Evolutionary conservation across 2,329 filamentous ascomycete genomes (phyloP).

Genomic region (Calonectria crousiana): DNA sequence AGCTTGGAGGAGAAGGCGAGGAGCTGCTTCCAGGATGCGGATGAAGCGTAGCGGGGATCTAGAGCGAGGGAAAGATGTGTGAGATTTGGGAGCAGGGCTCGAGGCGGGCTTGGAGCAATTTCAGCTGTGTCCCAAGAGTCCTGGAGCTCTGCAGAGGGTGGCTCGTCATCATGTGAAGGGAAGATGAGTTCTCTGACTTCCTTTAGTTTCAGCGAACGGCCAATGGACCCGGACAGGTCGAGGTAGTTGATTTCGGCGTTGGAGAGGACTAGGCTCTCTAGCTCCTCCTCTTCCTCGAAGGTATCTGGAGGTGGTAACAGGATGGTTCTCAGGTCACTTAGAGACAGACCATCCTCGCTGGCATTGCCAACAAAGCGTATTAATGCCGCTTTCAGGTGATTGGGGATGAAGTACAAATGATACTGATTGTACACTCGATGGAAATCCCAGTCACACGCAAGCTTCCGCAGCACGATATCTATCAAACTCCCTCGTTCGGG

Average conservation of each 20-base stretch:
- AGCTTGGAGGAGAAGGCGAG: constrained; percentile 65
- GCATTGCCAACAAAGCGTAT: constrained; percentile 63
- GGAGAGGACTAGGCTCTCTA: constrained; percentile 38
- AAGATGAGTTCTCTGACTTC: constrained; percentile 66
- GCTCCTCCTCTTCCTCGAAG: constrained; percentile 40
- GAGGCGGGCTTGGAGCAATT: constrained; percentile 46
- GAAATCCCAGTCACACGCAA: constrained; percentile 67
- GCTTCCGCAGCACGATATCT: constrained; percentile 61
- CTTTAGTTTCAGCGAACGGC: constrained; percentile 63
- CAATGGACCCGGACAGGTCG: constrained; percentile 66
- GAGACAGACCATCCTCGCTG: constrained; percentile 60
- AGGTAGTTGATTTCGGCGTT: constrained; percentile 60
- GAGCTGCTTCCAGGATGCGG: constrained; percentile 70
- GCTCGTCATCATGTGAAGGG: constrained; percentile 45
- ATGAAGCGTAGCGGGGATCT: constrained; percentile 47
- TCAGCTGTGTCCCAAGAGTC: constrained; percentile 67
- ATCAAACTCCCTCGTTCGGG: constrained; percentile 63
- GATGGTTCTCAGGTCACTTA: constrained; percentile 63
- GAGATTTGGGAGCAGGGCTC: constrained; percentile 65
- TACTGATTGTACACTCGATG: constrained; percentile 68
- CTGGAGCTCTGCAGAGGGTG: constrained; percentile 46
- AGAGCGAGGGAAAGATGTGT: constrained; percentile 72
- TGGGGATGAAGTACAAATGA: constrained; percentile 68
- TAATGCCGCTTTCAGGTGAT: constrained; percentile 63
- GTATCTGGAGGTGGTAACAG: constrained; percentile 51